These are phyloP conservation scores for Peterozyma toletana DNA, from an alignment of 805 yeast genomes.

Conservation along the genomic window DNA sequence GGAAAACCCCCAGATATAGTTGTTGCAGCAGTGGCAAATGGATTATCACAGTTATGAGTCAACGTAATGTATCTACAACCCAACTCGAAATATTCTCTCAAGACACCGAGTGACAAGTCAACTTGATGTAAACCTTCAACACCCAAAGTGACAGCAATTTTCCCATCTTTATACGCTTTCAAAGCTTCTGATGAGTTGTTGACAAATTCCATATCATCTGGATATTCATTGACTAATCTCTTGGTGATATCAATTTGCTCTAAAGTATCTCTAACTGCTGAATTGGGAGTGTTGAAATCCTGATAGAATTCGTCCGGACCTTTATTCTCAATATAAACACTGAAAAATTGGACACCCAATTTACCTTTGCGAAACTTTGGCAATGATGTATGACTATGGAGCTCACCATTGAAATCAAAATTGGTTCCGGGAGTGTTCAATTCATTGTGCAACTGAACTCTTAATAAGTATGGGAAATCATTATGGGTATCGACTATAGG, in stretches of 20 bases:
- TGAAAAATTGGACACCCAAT: constrained; percentile 44
- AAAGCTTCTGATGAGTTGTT: constrained; percentile 32
- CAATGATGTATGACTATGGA: constrained; percentile 38
- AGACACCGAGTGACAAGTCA: constrained; percentile 31
- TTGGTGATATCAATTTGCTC: constrained; percentile 47
- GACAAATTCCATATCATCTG: constrained; percentile 32
- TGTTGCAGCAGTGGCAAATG: constrained; percentile 41
- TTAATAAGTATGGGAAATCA: constrained; percentile 44
- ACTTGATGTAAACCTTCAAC: constrained; percentile 39
- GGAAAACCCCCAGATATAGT: constrained; percentile 30
- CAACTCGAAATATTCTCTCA: constrained; percentile 31
- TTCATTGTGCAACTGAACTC: constrained; percentile 38
- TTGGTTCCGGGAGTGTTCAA: constrained; percentile 21
- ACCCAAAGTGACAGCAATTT: constrained; percentile 35
- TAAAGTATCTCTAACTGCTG: constrained; percentile 42
- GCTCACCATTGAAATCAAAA: constrained; percentile 30
- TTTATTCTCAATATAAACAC: constrained; percentile 37
- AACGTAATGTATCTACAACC: constrained; percentile 40
- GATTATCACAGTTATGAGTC: constrained; percentile 41
- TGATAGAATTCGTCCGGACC: constrained; percentile 28
- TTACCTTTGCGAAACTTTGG: constrained; percentile 32
- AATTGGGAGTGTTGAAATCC: constrained; percentile 35
- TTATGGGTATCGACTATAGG: constrained; percentile 44
- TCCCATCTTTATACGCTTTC: constrained; percentile 19
- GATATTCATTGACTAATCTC: constrained; percentile 34